Percentiles rank a stretch among this genome's conserved stretches.
phyloP scores from a whole-genome alignment of 1,284 basidiomycete species.

The Cryptococcus deneoformans region DNA sequence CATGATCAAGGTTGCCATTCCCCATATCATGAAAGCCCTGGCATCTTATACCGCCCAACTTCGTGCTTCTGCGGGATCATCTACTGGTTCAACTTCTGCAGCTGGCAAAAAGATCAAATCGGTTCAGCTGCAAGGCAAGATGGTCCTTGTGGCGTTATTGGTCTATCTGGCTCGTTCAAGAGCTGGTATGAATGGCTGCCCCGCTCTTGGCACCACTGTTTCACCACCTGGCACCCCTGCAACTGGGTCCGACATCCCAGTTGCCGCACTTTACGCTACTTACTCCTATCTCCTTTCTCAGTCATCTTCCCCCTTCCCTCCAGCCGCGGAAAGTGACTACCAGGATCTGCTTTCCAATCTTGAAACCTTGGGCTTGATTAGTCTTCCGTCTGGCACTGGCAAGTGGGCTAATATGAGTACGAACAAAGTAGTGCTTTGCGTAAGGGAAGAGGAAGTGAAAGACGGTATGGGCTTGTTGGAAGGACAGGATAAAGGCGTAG shows the following conservation, averaged over 20 bases:
- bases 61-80: constrained; percentile 36
- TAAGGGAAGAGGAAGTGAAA: constrained; percentile 38
- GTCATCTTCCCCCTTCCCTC: constrained; percentile 47
- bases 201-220: constrained; percentile 10
- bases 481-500: constrained; percentile 16
- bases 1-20: constrained; percentile 37
- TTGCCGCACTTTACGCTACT: constrained; percentile 40
- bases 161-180: constrained; percentile 32
- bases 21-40: constrained; percentile 45
- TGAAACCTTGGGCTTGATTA: constrained; percentile 44
- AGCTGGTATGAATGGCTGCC: constrained; percentile 35
- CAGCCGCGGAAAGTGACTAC: constrained; percentile 46
- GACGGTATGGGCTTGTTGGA: constrained; percentile 28
- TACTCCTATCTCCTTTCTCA: constrained; percentile 42
- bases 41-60: constrained; percentile 42
- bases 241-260: constrained; percentile 14
- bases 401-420: constrained; percentile 5
- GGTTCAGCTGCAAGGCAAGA: constrained; percentile 47
- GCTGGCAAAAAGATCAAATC: constrained; percentile 43
- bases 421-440: constrained; percentile 31
- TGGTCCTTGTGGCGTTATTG: constrained; percentile 45
- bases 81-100: constrained; percentile 13
- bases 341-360: constrained; percentile 47
- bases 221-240: constrained; percentile 17
- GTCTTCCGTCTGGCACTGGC: background rate